Evolutionary conservation across 148 eudicot species (phyloP).

Genomic region (Cornus controversa): DNA sequence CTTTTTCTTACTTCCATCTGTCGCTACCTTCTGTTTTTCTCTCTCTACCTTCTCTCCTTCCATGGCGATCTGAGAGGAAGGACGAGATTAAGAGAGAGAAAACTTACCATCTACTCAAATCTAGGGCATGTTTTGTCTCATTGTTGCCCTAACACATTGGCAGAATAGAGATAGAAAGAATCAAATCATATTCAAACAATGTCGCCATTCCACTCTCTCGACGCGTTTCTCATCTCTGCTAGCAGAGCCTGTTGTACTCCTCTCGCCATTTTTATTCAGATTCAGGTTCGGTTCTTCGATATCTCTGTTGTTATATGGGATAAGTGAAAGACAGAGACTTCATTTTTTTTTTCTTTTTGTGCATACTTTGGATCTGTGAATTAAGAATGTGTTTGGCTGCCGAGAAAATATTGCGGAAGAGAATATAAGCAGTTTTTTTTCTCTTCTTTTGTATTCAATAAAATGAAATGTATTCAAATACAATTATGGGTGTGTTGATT

Average conservation of each 20-base stretch:
- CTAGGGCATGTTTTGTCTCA: background rate
- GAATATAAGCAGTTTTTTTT: background rate
- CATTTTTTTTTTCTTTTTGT: background rate
- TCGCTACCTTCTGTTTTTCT: conserved; percentile 21
- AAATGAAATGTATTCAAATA: background rate
- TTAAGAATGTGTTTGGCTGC: conserved; percentile 4
- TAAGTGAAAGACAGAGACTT: background rate
- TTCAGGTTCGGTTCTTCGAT: conserved; percentile 55
- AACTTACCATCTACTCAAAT: background rate
- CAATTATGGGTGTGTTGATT: background rate
- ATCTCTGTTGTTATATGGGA: background rate
- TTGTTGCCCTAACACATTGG: conserved; percentile 3
- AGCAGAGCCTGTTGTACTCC: conserved; percentile 60
- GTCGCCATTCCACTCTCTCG: conserved; percentile 56
- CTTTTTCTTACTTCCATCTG: conserved; percentile 10
- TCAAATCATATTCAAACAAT: conserved; percentile 23
- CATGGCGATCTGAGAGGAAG: conserved; percentile 57
- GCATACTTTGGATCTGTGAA: background rate
- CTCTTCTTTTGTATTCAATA: too few species aligned
- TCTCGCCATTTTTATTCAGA: conserved; percentile 68
- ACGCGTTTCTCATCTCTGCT: conserved; percentile 57
- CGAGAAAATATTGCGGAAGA: background rate
- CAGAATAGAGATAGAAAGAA: background rate
- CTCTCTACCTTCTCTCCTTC: conserved; percentile 9
- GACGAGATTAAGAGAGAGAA: conserved; percentile 7